Conservation (phyloP, 2,329 filamentous ascomycete genomes). For the Didymella exigua region DNA sequence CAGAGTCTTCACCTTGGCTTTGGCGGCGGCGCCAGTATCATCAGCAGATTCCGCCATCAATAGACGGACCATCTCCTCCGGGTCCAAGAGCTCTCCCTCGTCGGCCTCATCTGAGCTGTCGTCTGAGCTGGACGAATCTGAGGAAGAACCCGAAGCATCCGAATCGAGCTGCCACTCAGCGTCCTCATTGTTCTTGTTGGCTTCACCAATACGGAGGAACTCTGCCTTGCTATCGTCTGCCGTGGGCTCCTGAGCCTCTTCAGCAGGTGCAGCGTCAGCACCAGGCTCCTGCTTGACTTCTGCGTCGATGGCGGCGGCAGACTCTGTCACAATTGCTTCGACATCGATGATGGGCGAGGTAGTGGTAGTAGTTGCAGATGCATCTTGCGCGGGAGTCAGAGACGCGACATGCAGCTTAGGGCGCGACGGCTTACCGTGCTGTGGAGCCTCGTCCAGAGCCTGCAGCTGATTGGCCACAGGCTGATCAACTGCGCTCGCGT, state of each 20-base stretch:
- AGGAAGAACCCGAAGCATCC: constrained; percentile 64
- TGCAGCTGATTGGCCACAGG: constrained; percentile 31
- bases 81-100: constrained; percentile 67
- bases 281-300: constrained; percentile 18
- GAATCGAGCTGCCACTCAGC: constrained; percentile 81
- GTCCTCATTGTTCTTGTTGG: constrained; percentile 57
- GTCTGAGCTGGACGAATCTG: constrained; percentile 56
- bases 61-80: constrained; percentile 82
- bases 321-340: constrained; percentile 25
- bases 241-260: constrained; percentile 14
- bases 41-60: constrained; percentile 85
- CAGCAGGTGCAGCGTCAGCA: constrained; percentile 14
- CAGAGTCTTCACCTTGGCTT: constrained; percentile 71
- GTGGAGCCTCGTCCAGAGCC: constrained; percentile 29
- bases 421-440: constrained; percentile 36
- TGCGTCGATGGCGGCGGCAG: constrained; percentile 20
- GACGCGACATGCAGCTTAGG: constrained; percentile 27
- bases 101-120: constrained; percentile 63
- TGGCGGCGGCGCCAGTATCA: constrained; percentile 73
- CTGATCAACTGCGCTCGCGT: constrained; percentile 28
- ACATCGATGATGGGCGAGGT: constrained; percentile 22
- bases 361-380: constrained; percentile 19
- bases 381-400: constrained; percentile 34
- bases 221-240: constrained; percentile 45
- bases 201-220: constrained; percentile 53